Percentiles rank a stretch among this genome's conserved stretches.
Conservation (phyloP, 768 basidiomycete species). For the Trametes cinnabarina region DNA sequence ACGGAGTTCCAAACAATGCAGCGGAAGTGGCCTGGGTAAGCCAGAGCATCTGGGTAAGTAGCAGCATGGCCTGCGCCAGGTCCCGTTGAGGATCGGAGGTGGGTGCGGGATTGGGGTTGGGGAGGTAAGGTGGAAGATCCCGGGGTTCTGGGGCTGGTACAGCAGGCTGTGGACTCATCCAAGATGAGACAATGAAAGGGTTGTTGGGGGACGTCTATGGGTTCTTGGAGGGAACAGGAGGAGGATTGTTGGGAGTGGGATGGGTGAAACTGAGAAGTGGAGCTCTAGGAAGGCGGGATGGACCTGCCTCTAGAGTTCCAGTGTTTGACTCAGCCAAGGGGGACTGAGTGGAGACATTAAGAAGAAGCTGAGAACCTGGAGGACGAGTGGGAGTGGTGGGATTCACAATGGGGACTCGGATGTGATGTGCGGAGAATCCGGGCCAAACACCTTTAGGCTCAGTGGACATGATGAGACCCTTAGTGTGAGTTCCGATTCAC, state of each 20-base stretch:
- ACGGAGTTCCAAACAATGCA: too few species aligned
- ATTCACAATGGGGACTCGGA: not conserved
- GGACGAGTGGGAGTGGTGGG: not conserved
- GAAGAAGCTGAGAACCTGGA: not conserved
- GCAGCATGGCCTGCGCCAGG: not conserved
- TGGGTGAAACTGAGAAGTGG: not conserved
- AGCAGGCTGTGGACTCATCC: not conserved
- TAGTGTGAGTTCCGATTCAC: slow-evolving; percentile 1
- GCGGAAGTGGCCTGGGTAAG: not conserved
- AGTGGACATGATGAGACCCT: not conserved
- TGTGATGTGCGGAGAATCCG: not conserved
- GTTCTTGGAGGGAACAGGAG: not conserved
- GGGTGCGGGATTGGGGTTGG: too few species aligned
- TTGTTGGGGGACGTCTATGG: not conserved
- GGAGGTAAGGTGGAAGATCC: not conserved
- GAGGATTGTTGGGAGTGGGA: too few species aligned
- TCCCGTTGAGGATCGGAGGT: too few species aligned
- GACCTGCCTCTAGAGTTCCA: not conserved
- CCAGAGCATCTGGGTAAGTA: not conserved
- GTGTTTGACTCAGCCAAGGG: not conserved
- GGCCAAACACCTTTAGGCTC: not conserved
- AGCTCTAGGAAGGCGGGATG: not conserved
- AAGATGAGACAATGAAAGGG: not conserved
- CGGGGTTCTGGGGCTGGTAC: not conserved
- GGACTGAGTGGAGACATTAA: not conserved